These are phyloP conservation scores for Chaetomiaceae sp. DNA, from an alignment of 2,329 filamentous ascomycete genomes.

Conservation along the genomic window DNA sequence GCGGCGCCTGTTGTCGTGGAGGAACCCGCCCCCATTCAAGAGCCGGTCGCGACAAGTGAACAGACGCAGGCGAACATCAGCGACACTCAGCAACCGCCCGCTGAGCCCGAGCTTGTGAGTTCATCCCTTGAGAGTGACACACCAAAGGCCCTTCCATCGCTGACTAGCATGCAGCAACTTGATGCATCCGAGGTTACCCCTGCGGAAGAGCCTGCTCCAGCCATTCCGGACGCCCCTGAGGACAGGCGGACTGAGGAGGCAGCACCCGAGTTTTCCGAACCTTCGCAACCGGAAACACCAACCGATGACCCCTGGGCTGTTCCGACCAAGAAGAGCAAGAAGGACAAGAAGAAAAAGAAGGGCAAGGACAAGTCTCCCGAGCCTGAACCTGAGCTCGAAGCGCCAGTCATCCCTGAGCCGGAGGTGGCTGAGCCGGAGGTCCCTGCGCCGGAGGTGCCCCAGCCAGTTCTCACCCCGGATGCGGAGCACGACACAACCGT, in stretches of 20 bases:
- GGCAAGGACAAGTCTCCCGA: constrained; percentile 22
- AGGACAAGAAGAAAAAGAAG: constrained; percentile 31
- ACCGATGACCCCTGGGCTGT: constrained; percentile 25
- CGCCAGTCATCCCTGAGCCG: too few relatives aligned
- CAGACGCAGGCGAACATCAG: not conserved
- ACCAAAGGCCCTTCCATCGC: not conserved
- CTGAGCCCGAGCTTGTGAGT: not conserved
- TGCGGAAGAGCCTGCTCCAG: not conserved
- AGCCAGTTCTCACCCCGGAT: not conserved
- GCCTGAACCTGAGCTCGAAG: constrained; percentile 6
- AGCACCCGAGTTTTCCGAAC: not conserved
- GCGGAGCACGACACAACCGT: not conserved
- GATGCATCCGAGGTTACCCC: not conserved
- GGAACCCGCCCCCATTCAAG: constrained; percentile 1
- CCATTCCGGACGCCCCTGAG: not conserved
- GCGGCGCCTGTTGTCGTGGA: not conserved
- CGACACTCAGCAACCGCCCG: not conserved
- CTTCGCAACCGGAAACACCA: constrained; percentile 2
- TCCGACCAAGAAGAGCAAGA: constrained; percentile 32
- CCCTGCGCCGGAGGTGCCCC: constrained; percentile 1
- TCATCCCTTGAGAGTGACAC: not conserved
- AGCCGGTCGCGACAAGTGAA: constrained; percentile 2
- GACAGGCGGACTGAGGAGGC: not conserved
- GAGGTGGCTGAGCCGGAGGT: not conserved
- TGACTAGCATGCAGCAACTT: not conserved